Evolutionary conservation across 768 basidiomycete genomes (phyloP).

Genomic region (Tremella fuciformis): DNA sequence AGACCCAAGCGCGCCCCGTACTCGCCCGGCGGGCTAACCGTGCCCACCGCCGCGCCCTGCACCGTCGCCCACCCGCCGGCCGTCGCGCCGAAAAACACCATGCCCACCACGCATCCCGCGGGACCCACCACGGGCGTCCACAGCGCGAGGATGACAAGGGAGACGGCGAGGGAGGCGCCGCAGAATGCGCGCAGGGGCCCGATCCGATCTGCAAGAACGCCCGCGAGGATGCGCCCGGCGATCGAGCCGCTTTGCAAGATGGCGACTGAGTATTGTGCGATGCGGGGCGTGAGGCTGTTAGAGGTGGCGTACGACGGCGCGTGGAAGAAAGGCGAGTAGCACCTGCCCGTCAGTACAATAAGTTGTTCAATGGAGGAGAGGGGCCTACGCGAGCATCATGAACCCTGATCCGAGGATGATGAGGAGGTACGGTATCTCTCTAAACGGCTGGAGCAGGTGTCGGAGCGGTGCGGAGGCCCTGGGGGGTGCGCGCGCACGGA

Average conservation of each 20-base stretch:
- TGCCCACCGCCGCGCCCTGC: conserved; percentile 39
- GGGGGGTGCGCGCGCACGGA: conserved; percentile 43
- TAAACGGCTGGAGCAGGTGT: conserved; percentile 33
- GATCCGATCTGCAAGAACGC: conserved; percentile 39
- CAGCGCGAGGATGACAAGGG: conserved; percentile 37
- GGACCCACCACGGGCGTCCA: conserved; percentile 36
- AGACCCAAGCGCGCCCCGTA: conserved; percentile 49
- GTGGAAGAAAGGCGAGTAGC: conserved; percentile 45
- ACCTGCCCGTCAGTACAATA: conserved; percentile 24
- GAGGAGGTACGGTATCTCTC: conserved; percentile 36
- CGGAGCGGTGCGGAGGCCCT: conserved; percentile 34
- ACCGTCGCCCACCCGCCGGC: conserved; percentile 46
- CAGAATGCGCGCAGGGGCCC: conserved; percentile 43
- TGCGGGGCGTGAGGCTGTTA: conserved; percentile 23
- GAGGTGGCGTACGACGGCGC: conserved; percentile 35
- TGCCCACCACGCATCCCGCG: conserved; percentile 33
- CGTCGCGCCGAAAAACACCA: conserved; percentile 40
- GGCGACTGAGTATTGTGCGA: conserved; percentile 43
- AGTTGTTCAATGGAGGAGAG: background rate
- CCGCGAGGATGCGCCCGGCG: conserved; percentile 37
- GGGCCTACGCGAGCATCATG: conserved; percentile 42
- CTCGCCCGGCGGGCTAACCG: conserved; percentile 43
- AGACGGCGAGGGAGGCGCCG: conserved; percentile 15
- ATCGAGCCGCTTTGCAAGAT: conserved; percentile 46
- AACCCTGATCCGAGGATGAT: conserved; percentile 39